Evolutionary conservation across 1,139 yeast genomes (phyloP).

Genomic region (Blastobotrys malaysiensis): DNA sequence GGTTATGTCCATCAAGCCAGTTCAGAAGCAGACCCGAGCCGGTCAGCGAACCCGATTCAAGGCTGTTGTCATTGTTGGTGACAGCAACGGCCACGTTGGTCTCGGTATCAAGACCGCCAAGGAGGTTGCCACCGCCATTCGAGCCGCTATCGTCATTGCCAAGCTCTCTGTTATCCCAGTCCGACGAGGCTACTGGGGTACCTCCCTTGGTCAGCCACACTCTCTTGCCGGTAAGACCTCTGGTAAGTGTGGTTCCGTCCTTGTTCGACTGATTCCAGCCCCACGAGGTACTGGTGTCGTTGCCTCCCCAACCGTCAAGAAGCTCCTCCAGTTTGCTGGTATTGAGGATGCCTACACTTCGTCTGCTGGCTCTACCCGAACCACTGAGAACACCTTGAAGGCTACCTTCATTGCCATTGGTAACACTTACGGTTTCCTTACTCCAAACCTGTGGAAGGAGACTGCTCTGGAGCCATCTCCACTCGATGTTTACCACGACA

Average conservation of each 20-base stretch:
- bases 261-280: conserved; percentile 98
- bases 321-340: conserved; percentile 99
- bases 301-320: conserved; percentile 99
- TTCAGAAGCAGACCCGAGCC: conserved; percentile 99
- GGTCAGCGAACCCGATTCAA: conserved; percentile 99
- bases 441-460: conserved; percentile 98
- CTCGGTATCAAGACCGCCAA: conserved; percentile 99
- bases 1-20: conserved; percentile 99
- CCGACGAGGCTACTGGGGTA: conserved; percentile 99
- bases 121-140: conserved; percentile 99
- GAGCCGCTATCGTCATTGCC: conserved; percentile 99
- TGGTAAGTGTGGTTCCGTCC: conserved; percentile 99
- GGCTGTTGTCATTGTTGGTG: conserved; percentile 99
- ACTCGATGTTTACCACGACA: conserved; percentile 69
- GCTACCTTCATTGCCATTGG: conserved; percentile 99
- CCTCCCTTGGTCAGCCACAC: conserved; percentile 99
- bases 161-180: conserved; percentile 98
- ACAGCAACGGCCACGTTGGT: conserved; percentile 99
- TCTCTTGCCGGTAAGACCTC: conserved; percentile 96
- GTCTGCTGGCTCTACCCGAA: conserved; percentile 99
- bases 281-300: conserved; percentile 99
- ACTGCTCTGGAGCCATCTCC: conserved; percentile 85
- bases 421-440: conserved; percentile 99
- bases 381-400: conserved; percentile 99
- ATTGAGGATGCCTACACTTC: conserved; percentile 99